Percentiles rank a stretch among this genome's conserved stretches.
phyloP scores from a whole-genome alignment of 2,329 filamentous ascomycete species.

The Penicillium sp. region DNA sequence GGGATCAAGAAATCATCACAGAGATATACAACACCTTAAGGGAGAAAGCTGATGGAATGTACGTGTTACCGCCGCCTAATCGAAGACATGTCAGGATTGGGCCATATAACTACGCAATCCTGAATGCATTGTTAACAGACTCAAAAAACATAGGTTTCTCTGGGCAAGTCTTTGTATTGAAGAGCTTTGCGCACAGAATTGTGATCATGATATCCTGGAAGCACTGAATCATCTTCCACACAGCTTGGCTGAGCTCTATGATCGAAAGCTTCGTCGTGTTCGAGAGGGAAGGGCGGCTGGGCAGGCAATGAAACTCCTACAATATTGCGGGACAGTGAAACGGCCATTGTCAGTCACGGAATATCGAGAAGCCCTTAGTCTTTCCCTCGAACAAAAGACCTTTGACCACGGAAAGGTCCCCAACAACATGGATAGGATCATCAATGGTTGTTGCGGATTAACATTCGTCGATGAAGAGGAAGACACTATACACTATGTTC shows the following conservation, averaged over 20 bases:
- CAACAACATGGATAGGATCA: slow-evolving; percentile 19
- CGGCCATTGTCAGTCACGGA: slow-evolving; percentile 3
- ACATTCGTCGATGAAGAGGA: slow-evolving; percentile 21
- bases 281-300: neutral
- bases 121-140: neutral
- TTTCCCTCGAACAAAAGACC: slow-evolving; percentile 6
- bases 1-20: slow-evolving; percentile 8
- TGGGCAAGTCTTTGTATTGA: slow-evolving; percentile 20
- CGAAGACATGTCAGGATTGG: no score
- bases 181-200: slow-evolving; percentile 17
- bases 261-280: slow-evolving; percentile 4
- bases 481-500: slow-evolving; percentile 10
- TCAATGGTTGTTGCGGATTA: slow-evolving; percentile 16
- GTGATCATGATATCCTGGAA: slow-evolving; percentile 18
- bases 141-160: slow-evolving; percentile 16
- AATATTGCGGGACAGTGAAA: slow-evolving; percentile 5
- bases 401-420: slow-evolving; percentile 2
- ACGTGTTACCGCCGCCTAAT: neutral
- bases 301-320: neutral
- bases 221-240: slow-evolving; percentile 6
- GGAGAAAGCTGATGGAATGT: slow-evolving; percentile 2
- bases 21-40: neutral
- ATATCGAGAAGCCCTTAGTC: slow-evolving; percentile 4
- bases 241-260: slow-evolving; percentile 1
- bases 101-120: neutral